Conservation (phyloP, 257 asterid species). For the Cinchona pubescens region DNA sequence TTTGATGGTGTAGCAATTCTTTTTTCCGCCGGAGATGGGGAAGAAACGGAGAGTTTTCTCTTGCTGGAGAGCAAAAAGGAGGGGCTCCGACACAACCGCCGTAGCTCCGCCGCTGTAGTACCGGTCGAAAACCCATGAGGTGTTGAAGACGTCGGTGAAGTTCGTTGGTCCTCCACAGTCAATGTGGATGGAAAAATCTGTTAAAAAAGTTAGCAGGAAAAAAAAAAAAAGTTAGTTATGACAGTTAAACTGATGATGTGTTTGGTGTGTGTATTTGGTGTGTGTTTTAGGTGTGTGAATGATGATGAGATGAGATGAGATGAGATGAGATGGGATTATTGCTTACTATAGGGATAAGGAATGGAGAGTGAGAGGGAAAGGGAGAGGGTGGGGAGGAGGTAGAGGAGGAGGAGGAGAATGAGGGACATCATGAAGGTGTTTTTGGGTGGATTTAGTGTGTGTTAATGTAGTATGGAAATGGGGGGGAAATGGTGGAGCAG, state of each 20-base stretch:
- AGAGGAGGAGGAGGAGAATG: not conserved
- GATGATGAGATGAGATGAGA: not conserved
- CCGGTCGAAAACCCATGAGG: conserved; percentile 82
- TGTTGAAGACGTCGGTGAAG: conserved; percentile 65
- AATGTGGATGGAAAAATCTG: conserved; percentile 66
- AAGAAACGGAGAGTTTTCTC: conserved; percentile 88
- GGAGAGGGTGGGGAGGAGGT: not conserved
- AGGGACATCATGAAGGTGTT: conserved; percentile 13
- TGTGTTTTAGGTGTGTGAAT: not conserved
- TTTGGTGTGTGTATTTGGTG: not conserved
- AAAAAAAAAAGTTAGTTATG: conserved; percentile 10
- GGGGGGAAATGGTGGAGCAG: conserved; percentile 3
- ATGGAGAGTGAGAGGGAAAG: conserved; percentile 10
- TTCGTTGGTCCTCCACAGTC: conserved; percentile 76
- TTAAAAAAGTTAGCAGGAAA: not conserved
- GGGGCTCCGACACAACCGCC: conserved; percentile 85
- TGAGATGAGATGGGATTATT: not conserved
- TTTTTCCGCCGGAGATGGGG: conserved; percentile 77
- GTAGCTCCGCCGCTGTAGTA: conserved; percentile 72
- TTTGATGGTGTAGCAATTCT: conserved; percentile 80
- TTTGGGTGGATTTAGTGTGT: not conserved
- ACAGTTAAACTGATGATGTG: not conserved
- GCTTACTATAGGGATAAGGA: conserved; percentile 25
- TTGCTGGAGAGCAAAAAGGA: conserved; percentile 62
- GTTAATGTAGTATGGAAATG: conserved; percentile 18